These are phyloP conservation scores for Rhododendron kiyosumense DNA, from an alignment of 148 eudicot genomes.

Conservation along the genomic window DNA sequence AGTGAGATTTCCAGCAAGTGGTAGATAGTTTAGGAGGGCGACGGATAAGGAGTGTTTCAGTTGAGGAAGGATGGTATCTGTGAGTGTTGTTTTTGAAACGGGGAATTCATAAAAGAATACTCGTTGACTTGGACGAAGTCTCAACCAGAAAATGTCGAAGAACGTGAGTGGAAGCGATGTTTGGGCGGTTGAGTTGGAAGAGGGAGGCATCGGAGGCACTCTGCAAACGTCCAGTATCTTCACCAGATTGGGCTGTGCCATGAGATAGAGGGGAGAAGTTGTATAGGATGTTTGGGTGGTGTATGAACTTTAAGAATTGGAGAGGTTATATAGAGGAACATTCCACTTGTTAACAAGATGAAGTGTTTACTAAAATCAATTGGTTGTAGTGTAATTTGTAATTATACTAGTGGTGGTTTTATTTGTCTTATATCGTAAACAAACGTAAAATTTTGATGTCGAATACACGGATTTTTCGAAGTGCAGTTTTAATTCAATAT, in stretches of 20 bases:
- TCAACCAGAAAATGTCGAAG: conserved; percentile 5
- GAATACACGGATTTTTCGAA: too few species aligned
- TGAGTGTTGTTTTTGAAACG: neutral
- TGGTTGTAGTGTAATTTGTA: too few species aligned
- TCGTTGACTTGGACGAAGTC: conserved; percentile 5
- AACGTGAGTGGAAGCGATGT: neutral
- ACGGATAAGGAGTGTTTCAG: conserved; percentile 6
- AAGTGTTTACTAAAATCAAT: neutral
- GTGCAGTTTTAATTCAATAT: too few species aligned
- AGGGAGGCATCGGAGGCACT: neutral
- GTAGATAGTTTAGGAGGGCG: conserved; percentile 3
- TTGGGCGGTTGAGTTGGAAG: neutral
- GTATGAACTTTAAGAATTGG: neutral
- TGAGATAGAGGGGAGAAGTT: conserved; percentile 1
- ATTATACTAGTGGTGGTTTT: too few species aligned
- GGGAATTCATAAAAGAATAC: conserved; percentile 2
- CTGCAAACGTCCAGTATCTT: conserved; percentile 7
- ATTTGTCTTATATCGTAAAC: too few species aligned
- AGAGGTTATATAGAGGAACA: neutral
- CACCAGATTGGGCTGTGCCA: conserved; percentile 1
- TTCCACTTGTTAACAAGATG: neutral
- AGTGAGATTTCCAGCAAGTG: conserved; percentile 11
- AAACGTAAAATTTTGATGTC: too few species aligned
- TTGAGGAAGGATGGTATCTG: neutral
- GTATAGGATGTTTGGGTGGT: neutral